Conservation (phyloP, 2,329 filamentous ascomycete species). For the Coniochaeta sp. region DNA sequence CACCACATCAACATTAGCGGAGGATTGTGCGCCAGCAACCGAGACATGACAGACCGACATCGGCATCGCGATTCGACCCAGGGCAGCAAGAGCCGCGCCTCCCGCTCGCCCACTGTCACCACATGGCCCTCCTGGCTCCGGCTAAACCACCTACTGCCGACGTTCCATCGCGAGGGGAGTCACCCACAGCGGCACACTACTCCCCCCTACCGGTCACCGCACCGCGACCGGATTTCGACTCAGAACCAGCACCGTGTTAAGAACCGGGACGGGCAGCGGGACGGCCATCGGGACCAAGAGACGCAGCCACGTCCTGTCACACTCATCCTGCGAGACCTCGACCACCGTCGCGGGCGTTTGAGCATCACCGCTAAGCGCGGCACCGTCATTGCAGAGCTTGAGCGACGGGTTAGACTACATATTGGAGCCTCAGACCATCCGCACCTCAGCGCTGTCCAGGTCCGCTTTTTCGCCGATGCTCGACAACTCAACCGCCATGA, state of each 20-base stretch:
- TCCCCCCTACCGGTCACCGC: not conserved
- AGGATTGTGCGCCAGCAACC: slow-evolving; percentile 1
- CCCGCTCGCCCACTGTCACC: not conserved
- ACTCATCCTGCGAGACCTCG: slow-evolving; percentile 10
- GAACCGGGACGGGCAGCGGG: not conserved
- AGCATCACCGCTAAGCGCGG: slow-evolving; percentile 5
- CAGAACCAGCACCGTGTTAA: not conserved
- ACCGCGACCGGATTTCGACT: not conserved
- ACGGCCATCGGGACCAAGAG: not conserved
- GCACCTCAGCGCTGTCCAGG: not conserved
- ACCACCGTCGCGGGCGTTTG: slow-evolving; percentile 6
- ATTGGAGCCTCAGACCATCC: not conserved
- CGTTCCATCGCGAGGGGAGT: not conserved
- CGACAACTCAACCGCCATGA: slow-evolving; percentile 2
- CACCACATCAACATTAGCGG: not conserved
- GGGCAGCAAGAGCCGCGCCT: slow-evolving; percentile 1
- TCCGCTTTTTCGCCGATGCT: slow-evolving; percentile 11
- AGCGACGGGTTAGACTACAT: slow-evolving; percentile 4
- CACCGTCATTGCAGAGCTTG: slow-evolving; percentile 6
- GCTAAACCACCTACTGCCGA: not conserved
- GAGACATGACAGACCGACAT: slow-evolving; percentile 6
- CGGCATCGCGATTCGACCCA: too few relatives aligned
- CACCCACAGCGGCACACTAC: not conserved
- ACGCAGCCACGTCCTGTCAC: too few relatives aligned
- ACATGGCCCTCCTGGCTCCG: not conserved